These are phyloP conservation scores for Botrytis aclada DNA, from an alignment of 2,329 filamentous ascomycete species.

Conservation along the genomic window DNA sequence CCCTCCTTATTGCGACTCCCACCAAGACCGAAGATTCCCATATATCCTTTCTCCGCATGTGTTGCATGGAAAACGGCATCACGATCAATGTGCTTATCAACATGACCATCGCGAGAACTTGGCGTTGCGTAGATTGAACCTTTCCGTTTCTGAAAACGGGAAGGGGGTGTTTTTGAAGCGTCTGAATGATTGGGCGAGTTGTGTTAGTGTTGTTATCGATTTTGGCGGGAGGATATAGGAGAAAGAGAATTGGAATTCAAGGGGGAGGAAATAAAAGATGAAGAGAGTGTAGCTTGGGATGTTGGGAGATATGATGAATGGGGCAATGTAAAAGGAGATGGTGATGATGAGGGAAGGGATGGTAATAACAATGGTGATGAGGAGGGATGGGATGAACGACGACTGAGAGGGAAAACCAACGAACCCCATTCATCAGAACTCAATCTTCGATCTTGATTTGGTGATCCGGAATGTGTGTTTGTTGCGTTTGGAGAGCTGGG, in stretches of 20 bases:
- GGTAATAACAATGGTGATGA: conserved; percentile 7
- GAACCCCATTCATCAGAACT: conserved; percentile 22
- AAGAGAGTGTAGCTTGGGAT: background rate
- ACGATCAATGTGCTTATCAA: conserved; percentile 54
- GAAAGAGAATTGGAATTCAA: background rate
- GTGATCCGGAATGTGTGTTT: conserved; percentile 3
- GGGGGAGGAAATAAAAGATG: background rate
- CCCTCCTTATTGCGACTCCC: background rate
- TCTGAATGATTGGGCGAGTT: background rate
- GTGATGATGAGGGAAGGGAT: conserved; percentile 3
- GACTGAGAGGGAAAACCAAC: conserved; percentile 6
- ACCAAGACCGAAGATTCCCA: conserved; percentile 3
- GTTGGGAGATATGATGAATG: conserved; percentile 6
- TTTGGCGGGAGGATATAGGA: background rate
- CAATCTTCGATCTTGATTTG: conserved; percentile 13
- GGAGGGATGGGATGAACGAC: background rate
- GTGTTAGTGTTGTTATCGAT: background rate
- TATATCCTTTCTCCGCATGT: conserved; percentile 47
- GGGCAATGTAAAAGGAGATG: conserved; percentile 6
- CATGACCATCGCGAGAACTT: conserved; percentile 60
- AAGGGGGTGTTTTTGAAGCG: conserved; percentile 19
- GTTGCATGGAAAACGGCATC: conserved; percentile 58
- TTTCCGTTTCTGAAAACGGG: conserved; percentile 65
- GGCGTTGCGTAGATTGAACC: conserved; percentile 67
- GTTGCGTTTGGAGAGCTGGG: background rate